Conservation (phyloP, 2,329 filamentous ascomycete species). For the Fusarium pseudocircinatum region DNA sequence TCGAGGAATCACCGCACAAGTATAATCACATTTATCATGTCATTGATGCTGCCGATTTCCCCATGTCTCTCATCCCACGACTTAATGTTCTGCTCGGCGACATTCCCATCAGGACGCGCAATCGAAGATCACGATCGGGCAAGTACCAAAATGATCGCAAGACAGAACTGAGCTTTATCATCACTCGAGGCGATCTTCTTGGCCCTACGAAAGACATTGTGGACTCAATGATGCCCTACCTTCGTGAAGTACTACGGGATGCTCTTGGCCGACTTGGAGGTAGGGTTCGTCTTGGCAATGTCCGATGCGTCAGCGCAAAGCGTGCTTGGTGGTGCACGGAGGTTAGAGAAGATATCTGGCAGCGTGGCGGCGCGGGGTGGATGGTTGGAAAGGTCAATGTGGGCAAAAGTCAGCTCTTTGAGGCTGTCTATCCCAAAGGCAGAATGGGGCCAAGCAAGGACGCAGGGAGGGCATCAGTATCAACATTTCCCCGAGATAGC, state of each 20-base stretch:
- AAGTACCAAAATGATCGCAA: constrained; percentile 74
- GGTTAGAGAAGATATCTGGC: constrained; percentile 86
- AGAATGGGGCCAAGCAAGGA: constrained; percentile 53
- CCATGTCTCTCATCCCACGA: constrained; percentile 87
- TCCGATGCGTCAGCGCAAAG: constrained; percentile 86
- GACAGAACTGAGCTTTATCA: constrained; percentile 87
- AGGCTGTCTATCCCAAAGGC: constrained; percentile 85
- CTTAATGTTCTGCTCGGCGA: constrained; percentile 76
- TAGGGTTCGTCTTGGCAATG: constrained; percentile 84
- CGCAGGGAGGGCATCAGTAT: constrained; percentile 12
- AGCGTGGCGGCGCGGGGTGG: constrained; percentile 88
- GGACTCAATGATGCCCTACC: constrained; percentile 85
- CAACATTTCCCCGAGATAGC: constrained; percentile 25
- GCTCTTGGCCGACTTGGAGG: constrained; percentile 74
- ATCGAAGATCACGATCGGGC: constrained; percentile 76
- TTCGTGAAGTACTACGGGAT: constrained; percentile 79
- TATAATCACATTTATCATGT: constrained; percentile 96
- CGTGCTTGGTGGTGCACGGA: constrained; percentile 90
- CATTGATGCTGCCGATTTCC: constrained; percentile 94
- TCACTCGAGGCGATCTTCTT: constrained; percentile 87
- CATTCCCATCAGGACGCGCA: constrained; percentile 79
- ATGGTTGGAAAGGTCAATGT: constrained; percentile 99
- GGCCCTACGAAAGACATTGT: constrained; percentile 86
- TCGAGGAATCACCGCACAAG: constrained; percentile 87
- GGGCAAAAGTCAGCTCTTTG: constrained; percentile 92